Conservation (phyloP, 768 basidiomycete genomes). For the Infundibulicybe gibba region DNA sequence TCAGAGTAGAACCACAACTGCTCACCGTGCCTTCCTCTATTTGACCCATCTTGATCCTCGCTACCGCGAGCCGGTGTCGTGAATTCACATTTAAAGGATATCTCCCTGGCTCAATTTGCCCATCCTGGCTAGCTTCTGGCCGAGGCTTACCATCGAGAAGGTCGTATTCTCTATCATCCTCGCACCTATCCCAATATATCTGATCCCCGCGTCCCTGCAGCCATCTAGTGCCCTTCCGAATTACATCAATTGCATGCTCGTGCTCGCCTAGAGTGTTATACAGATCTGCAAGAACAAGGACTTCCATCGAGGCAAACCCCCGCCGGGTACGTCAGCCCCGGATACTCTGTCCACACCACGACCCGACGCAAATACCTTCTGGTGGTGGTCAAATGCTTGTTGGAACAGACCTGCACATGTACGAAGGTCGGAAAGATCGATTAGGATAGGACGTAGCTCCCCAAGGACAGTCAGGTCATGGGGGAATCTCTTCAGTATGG, state of each 20-base stretch:
- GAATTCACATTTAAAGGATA: slow-evolving; percentile 73
- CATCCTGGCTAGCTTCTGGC: slow-evolving; percentile 28
- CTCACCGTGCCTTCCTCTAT: slow-evolving; percentile 62
- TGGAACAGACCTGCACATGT: slow-evolving; percentile 68
- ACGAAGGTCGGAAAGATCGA: slow-evolving; percentile 64
- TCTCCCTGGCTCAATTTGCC: slow-evolving; percentile 51
- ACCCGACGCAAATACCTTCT: slow-evolving; percentile 41
- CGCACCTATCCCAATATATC: slow-evolving; percentile 74
- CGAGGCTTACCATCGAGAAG: slow-evolving; percentile 27
- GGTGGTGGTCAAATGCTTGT: slow-evolving; percentile 70
- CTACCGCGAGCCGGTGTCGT: slow-evolving; percentile 78
- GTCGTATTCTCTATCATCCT: slow-evolving; percentile 91
- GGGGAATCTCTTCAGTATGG: slow-evolving; percentile 71
- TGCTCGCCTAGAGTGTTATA: slow-evolving; percentile 70
- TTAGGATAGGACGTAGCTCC: slow-evolving; percentile 74
- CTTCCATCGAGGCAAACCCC: slow-evolving; percentile 62
- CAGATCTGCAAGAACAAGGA: slow-evolving; percentile 85
- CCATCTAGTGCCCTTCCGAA: slow-evolving; percentile 83
- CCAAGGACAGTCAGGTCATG: slow-evolving; percentile 77
- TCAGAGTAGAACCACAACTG: not conserved
- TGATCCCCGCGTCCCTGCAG: slow-evolving; percentile 78
- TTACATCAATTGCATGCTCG: slow-evolving; percentile 61
- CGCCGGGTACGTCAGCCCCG: slow-evolving; percentile 29
- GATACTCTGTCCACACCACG: slow-evolving; percentile 25
- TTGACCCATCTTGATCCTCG: slow-evolving; percentile 78